Evolutionary conservation across 1,284 basidiomycete genomes (phyloP), one percentile per base, ranked within the genome.

Genomic region (Kwoniella shivajii): DNA sequence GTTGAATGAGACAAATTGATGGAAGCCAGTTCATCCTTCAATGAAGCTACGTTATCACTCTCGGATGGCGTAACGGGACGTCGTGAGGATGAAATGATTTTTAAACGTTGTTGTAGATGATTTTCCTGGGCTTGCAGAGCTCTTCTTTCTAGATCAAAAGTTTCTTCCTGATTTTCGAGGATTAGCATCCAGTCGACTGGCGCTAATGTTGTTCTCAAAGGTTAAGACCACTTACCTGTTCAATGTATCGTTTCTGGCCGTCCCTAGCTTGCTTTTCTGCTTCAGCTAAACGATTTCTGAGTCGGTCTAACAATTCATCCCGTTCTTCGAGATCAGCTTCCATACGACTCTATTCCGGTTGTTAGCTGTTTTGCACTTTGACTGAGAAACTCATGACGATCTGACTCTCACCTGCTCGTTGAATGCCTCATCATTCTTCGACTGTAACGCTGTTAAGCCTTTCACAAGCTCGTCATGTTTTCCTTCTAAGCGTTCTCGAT

Each of bases 141-240:
- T 50, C 66, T 57, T 27, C 77, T 58, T 55, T 78, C 75, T 2
- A 71, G 62, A 27, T 77, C 77, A 52, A 78, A 74, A 2, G 67
- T 61, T 43, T 65, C 61, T 50, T 77, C 74, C 77, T 78, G 52
- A 46, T 14, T 29, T 24, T 18, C 34, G 11, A 29, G 33, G 9
- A 16, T 22, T 22, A 31, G 59, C 60, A 41, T 54, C 38, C 18
- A 33, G 34, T 39, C n/a, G n/a, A n/a, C n/a, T n/a, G n/a, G n/a
- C n/a, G n/a, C n/a, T n/a, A n/a, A n/a, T n/a, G n/a, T n/a, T n/a
- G n/a, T n/a, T n/a, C n/a, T n/a, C n/a, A n/a, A n/a, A 36, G 38
- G 36, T n/a, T 34, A 38, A 34, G 31, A 11, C 13, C 9, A 22
- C 71, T 44, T 44, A 75, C 76, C 70, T 78, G 75, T 53, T 73